Evolutionary conservation across 2,329 filamentous ascomycete genomes (phyloP), one percentile per base, ranked within the genome.

Genomic region (Macroventuria anomochaeta): DNA sequence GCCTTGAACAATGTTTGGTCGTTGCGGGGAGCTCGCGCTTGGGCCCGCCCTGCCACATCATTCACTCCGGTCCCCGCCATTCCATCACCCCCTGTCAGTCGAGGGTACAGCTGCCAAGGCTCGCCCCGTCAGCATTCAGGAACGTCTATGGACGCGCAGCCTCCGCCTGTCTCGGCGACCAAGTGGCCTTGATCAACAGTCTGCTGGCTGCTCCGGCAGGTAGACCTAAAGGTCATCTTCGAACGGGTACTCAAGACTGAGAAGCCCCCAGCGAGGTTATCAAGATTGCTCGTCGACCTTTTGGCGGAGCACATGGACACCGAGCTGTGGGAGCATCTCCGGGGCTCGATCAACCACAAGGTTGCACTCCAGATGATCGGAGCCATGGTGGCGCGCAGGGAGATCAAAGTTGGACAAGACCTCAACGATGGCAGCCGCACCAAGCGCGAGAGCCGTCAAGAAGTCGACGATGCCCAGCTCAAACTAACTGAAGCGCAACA

Each of bases 211-310:
- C 23, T 25, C 23, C 5, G n/a, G n/a, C n/a, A n/a, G n/a, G n/a
- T n/a, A n/a, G n/a, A n/a, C n/a, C n/a, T n/a, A n/a, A n/a, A n/a
- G n/a, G n/a, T n/a, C n/a, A n/a, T n/a, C n/a, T 67, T 72, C 55
- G 23, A 46, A 0, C 59, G 60, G 18, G 63, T 67, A 0, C 48
- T 68, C n/a, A 42, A 48, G 2, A 43, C 62, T 7, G n/a, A 57
- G 0, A 43, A 46, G 1, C 33, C 63, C 0, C 64, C 64, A 0
- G n/a, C 31, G 2, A 28, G 47, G 12, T 60, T 71, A 3, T 44
- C 53, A 3, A 4, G 53, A 0, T 52, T 70, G 0, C 53, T 68
- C 13, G 42, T 65, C 3, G 20, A 61, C 3, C 46, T 58, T 0
- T 34, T 71, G 1, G 63, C 60, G 0, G 47, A 56, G 3, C 21